Conservation (phyloP, 768 basidiomycete species). For the Dictyophora rubrovolvata region DNA sequence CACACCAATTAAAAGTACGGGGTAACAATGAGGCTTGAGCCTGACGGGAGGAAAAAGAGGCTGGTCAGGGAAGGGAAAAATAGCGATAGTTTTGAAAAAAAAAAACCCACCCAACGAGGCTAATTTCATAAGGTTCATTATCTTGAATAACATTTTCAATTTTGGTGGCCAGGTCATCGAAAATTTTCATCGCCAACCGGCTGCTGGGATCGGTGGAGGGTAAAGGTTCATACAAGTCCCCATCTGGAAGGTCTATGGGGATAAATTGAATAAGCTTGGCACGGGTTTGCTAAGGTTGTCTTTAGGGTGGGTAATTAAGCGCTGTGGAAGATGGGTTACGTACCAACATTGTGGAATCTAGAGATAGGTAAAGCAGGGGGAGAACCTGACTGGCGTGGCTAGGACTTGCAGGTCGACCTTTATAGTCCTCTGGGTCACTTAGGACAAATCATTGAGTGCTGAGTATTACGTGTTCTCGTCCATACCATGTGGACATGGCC, state of each 20-base stretch:
- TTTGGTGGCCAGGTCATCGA: neutral
- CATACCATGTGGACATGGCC: too few relatives aligned
- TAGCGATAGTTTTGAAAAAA: neutral
- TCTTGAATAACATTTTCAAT: neutral
- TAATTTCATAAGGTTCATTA: slow-evolving; percentile 5
- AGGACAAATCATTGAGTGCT: too few relatives aligned
- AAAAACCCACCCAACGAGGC: neutral
- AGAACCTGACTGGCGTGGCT: too few relatives aligned
- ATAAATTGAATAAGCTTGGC: neutral
- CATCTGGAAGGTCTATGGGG: neutral
- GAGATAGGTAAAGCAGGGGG: too few relatives aligned
- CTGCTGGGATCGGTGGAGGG: neutral
- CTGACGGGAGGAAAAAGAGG: neutral
- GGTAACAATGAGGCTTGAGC: neutral
- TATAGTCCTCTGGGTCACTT: too few relatives aligned
- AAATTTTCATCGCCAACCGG: neutral
- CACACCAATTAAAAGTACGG: neutral
- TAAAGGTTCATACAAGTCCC: neutral
- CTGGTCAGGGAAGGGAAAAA: neutral
- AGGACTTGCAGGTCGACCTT: too few relatives aligned
- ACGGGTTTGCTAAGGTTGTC: neutral
- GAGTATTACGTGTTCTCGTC: too few relatives aligned
- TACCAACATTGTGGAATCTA: too few relatives aligned
- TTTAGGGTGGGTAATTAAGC: too few relatives aligned
- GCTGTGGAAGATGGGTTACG: too few relatives aligned